phyloP scores from a whole-genome alignment of 352 stramenopile species.

The Pythium brassicae region DNA sequence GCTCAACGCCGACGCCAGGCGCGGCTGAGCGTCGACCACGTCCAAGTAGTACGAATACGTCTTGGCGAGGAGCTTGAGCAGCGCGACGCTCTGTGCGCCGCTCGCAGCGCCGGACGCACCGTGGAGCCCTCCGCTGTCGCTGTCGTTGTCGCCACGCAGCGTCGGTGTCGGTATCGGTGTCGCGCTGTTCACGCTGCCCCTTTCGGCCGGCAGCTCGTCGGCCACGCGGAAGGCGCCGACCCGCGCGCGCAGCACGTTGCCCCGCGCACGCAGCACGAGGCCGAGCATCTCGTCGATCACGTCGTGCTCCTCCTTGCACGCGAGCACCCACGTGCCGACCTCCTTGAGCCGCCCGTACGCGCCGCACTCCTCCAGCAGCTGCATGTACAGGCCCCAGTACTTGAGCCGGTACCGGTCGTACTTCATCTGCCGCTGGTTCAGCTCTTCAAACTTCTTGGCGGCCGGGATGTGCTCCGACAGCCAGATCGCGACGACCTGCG shows the following conservation, averaged over 20 bases:
- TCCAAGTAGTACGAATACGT: constrained; percentile 60
- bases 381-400: constrained; percentile 68
- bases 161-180: too few relatives aligned
- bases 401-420: constrained; percentile 76
- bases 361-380: constrained; percentile 41
- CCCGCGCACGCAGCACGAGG: constrained; percentile 38
- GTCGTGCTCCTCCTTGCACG: constrained; percentile 82
- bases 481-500: constrained; percentile 69
- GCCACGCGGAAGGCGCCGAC: constrained; percentile 9
- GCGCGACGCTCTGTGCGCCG: background rate
- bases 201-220: background rate
- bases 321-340: constrained; percentile 58
- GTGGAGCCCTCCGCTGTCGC: background rate
- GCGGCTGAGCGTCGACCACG: constrained; percentile 29
- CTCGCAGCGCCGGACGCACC: background rate
- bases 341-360: constrained; percentile 66
- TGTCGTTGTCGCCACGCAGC: too few relatives aligned
- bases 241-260: constrained; percentile 31
- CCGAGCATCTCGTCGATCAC: constrained; percentile 74
- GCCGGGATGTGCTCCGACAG: constrained; percentile 65
- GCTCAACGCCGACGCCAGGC: constrained; percentile 23
- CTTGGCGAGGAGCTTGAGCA: constrained; percentile 60
- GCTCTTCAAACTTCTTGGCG: constrained; percentile 74
- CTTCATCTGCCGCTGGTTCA: constrained; percentile 82
- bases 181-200: too few relatives aligned